Evolutionary conservation across 371 early-diverging fungal genomes (phyloP).

Genomic region (Mortierella sp.): DNA sequence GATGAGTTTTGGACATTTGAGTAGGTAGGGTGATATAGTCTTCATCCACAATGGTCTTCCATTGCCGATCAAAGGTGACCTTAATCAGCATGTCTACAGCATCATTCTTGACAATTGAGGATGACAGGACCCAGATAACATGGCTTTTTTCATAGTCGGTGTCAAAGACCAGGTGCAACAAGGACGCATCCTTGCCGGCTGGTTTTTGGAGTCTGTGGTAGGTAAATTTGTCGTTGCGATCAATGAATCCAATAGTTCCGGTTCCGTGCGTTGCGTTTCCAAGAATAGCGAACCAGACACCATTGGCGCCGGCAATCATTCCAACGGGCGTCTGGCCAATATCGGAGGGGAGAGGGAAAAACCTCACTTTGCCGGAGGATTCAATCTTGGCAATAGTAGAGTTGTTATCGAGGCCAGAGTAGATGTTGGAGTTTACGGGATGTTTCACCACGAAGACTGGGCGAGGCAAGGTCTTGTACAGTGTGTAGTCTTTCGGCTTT

Average conservation of each 20-base stretch:
- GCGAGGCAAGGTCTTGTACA: slow-evolving; percentile 10
- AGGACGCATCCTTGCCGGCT: slow-evolving; percentile 9
- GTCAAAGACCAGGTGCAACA: slow-evolving; percentile 36
- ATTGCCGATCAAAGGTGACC: slow-evolving; percentile 17
- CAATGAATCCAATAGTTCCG: slow-evolving; percentile 31
- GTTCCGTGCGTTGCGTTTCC: slow-evolving; percentile 19
- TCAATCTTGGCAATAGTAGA: slow-evolving; percentile 24
- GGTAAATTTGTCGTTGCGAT: slow-evolving; percentile 7
- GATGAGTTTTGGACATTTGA: slow-evolving; percentile 27
- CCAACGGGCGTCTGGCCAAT: slow-evolving; percentile 33
- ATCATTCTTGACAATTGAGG: slow-evolving; percentile 27
- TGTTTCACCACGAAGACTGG: slow-evolving; percentile 34
- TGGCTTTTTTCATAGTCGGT: slow-evolving; percentile 5
- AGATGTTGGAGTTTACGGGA: slow-evolving; percentile 25
- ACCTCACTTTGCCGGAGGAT: not conserved
- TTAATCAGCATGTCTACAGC: slow-evolving; percentile 39
- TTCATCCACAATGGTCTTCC: slow-evolving; percentile 16
- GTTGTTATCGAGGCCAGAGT: slow-evolving; percentile 26
- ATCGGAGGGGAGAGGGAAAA: slow-evolving; percentile 9
- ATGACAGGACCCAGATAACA: slow-evolving; percentile 29
- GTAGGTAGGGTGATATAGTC: slow-evolving; percentile 26
- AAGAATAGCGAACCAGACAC: slow-evolving; percentile 36
- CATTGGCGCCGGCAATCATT: slow-evolving; percentile 24
- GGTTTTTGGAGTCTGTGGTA: slow-evolving; percentile 13
- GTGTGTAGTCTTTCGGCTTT: slow-evolving; percentile 8